Evolutionary conservation across 2,329 filamentous ascomycete genomes (phyloP).

Genomic region (Pseudogymnoascus sp.): DNA sequence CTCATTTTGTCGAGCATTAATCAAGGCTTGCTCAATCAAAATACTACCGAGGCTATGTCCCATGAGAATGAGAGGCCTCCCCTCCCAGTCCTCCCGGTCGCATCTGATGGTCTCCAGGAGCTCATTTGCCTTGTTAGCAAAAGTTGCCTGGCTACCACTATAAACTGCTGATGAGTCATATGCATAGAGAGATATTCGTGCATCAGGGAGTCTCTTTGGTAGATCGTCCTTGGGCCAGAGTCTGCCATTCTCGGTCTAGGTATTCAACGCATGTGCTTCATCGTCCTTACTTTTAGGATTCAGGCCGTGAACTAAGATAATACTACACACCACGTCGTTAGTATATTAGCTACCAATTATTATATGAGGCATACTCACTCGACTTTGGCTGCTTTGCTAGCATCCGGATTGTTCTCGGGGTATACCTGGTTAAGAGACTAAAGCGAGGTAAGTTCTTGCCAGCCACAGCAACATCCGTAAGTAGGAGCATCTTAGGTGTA

Average conservation of each 20-base stretch:
- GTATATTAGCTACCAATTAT: neutral
- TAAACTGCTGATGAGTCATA: conserved; percentile 22
- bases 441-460: neutral
- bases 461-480: neutral
- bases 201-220: conserved; percentile 17
- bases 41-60: conserved; percentile 22
- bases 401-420: conserved; percentile 11
- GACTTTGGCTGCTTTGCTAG: conserved; percentile 11
- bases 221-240: conserved; percentile 26
- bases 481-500: neutral
- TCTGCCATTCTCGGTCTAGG: conserved; percentile 21
- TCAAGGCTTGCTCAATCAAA: conserved; percentile 25
- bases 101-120: conserved; percentile 20
- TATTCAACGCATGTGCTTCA: conserved; percentile 23
- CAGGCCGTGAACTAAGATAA: conserved; percentile 24
- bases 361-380: conserved; percentile 9
- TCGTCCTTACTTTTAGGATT: conserved; percentile 21
- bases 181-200: conserved; percentile 25
- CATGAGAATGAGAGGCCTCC: conserved; percentile 18
- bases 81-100: conserved; percentile 14
- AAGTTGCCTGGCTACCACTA: conserved; percentile 18
- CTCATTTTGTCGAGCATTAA: conserved; percentile 23
- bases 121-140: conserved; percentile 21
- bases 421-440: conserved; percentile 13
- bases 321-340: conserved; percentile 12